These are phyloP conservation scores for Hypoxylon lienhwacheense DNA, from an alignment of 495 filamentous ascomycete species.

Conservation along the genomic window DNA sequence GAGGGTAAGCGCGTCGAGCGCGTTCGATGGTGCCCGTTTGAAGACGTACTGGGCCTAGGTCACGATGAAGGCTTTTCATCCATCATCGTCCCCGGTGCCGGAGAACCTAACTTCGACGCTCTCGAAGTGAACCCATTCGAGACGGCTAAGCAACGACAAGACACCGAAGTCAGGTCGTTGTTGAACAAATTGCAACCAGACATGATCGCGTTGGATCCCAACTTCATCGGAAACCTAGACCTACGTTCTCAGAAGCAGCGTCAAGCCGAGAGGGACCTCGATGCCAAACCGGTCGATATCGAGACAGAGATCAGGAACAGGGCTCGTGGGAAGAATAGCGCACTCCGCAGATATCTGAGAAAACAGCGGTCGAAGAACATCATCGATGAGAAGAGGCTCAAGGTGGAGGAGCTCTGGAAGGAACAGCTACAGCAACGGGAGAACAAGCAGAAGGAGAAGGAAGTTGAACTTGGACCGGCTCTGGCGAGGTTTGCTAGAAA, in stretches of 20 bases:
- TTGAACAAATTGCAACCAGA: slow-evolving; percentile 94
- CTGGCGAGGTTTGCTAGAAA: slow-evolving; percentile 52
- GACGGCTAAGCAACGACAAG: slow-evolving; percentile 86
- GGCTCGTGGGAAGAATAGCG: slow-evolving; percentile 89
- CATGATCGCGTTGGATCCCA: slow-evolving; percentile 93
- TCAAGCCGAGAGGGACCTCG: slow-evolving; percentile 72
- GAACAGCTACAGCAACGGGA: slow-evolving; percentile 45
- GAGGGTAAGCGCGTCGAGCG: slow-evolving; percentile 80
- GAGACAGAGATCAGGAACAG: slow-evolving; percentile 68
- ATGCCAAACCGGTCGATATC: slow-evolving; percentile 71
- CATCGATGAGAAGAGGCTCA: slow-evolving; percentile 75
- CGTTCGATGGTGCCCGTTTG: slow-evolving; percentile 89
- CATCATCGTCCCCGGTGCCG: slow-evolving; percentile 87
- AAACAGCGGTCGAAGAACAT: slow-evolving; percentile 91
- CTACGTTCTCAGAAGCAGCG: slow-evolving; percentile 71
- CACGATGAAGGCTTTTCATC: slow-evolving; percentile 87
- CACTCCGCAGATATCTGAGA: slow-evolving; percentile 78
- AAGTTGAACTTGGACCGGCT: slow-evolving; percentile 50
- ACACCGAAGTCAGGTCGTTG: slow-evolving; percentile 83
- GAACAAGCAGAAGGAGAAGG: slow-evolving; percentile 47
- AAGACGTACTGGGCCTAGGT: slow-evolving; percentile 84
- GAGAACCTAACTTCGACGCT: slow-evolving; percentile 95
- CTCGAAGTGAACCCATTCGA: slow-evolving; percentile 97
- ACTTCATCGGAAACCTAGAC: slow-evolving; percentile 85
- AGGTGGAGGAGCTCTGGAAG: slow-evolving; percentile 55